Percentiles rank a stretch among this genome's conserved stretches.
Conservation (phyloP, 2,329 filamentous ascomycete genomes). For the Bipolaris oryzae region DNA sequence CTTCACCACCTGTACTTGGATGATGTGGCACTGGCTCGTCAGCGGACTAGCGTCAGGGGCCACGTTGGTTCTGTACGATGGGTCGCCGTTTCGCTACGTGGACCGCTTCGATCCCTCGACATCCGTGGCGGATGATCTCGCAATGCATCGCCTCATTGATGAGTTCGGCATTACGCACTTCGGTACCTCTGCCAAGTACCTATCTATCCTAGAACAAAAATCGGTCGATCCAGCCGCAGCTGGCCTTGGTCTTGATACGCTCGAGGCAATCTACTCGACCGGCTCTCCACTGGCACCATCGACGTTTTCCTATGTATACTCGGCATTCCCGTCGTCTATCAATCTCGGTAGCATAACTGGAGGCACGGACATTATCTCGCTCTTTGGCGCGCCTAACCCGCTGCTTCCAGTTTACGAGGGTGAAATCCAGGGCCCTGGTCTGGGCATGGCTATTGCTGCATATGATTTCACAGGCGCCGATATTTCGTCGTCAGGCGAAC, state of each 20-base stretch:
- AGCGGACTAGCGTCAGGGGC: conserved; percentile 82
- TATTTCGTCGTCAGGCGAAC: conserved; percentile 66
- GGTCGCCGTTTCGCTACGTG: conserved; percentile 76
- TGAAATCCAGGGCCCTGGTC: conserved; percentile 57
- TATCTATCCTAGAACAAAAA: conserved; percentile 87
- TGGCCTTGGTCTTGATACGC: conserved; percentile 60
- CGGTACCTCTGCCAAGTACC: conserved; percentile 91
- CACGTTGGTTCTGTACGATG: conserved; percentile 87
- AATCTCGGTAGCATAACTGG: conserved; percentile 94
- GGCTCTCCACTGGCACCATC: conserved; percentile 91
- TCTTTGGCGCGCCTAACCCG: conserved; percentile 83
- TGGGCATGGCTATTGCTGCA: conserved; percentile 59
- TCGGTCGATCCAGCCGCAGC: conserved; percentile 35
- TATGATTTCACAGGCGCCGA: conserved; percentile 62
- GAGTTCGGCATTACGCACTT: conserved; percentile 87
- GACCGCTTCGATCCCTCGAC: conserved; percentile 50
- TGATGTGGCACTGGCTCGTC: conserved; percentile 99
- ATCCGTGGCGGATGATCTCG: conserved; percentile 72
- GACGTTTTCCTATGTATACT: conserved; percentile 89
- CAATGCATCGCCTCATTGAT: conserved; percentile 81
- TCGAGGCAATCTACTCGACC: conserved; percentile 91
- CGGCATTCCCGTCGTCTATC: conserved; percentile 76
- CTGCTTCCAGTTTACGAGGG: conserved; percentile 57
- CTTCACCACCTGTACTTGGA: conserved; percentile 95
- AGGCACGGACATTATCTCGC: conserved; percentile 93